A percentile compares a stretch with the other conserved stretches of the same genome.
phyloP scores from a whole-genome alignment of 176 grass and related monocot species.

The Oropetium thomaeum region DNA sequence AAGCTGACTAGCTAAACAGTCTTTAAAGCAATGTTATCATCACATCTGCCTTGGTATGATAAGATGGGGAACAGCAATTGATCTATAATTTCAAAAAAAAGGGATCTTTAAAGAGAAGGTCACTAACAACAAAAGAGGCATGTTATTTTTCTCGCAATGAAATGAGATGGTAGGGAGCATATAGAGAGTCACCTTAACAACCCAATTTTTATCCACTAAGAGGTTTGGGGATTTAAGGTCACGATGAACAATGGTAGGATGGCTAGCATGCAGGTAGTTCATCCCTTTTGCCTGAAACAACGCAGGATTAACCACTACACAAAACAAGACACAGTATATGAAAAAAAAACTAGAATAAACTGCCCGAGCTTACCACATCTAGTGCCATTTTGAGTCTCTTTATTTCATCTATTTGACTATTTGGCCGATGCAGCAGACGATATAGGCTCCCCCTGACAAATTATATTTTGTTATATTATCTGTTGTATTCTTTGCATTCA shows the following conservation, averaged over 20 bases:
- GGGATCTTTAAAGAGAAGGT: not conserved
- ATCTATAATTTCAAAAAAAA: no score
- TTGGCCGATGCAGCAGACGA: conserved; percentile 91
- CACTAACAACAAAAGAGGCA: conserved; percentile 27
- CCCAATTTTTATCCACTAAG: conserved; percentile 99
- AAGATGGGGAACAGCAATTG: not conserved
- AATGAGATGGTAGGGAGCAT: conserved; percentile 9
- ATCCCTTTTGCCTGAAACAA: conserved; percentile 89
- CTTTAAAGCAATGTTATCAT: conserved; percentile 10
- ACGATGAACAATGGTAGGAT: conserved; percentile 96
- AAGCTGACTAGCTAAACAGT: not conserved
- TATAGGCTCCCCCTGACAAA: conserved; percentile 81
- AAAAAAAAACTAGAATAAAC: conserved; percentile 19
- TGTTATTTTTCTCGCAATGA: not conserved
- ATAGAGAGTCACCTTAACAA: conserved; percentile 70
- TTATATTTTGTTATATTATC: conserved; percentile 25
- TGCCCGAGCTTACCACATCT: conserved; percentile 83
- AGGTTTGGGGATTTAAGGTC: conserved; percentile 99
- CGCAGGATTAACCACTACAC: conserved; percentile 15
- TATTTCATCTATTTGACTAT: conserved; percentile 77
- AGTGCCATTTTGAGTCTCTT: conserved; percentile 90
- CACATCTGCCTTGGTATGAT: not conserved
- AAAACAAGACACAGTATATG: conserved; percentile 22
- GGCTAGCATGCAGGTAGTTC: conserved; percentile 93
- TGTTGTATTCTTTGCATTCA: conserved; percentile 3